Evolutionary conservation across 148 eudicot genomes (phyloP).

Genomic region (Chenopodium album): DNA sequence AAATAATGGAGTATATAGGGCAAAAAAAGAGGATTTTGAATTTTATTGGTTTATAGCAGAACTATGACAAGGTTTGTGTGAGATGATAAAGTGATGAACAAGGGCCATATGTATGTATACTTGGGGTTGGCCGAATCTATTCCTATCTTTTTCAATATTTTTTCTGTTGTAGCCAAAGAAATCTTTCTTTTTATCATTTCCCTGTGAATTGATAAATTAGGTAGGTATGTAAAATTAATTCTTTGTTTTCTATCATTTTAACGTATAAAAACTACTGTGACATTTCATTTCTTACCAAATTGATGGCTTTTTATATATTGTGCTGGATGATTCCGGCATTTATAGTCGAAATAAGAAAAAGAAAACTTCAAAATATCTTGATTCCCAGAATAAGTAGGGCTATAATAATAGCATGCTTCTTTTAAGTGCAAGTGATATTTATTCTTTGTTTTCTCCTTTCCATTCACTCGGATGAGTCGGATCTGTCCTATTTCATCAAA

Average conservation of each 20-base stretch:
- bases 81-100: too few species aligned
- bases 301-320: neutral
- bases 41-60: too few species aligned
- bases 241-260: neutral
- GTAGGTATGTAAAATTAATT: neutral
- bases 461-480: neutral
- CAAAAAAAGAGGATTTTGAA: too few species aligned
- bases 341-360: neutral
- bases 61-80: too few species aligned
- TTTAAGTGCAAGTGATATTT: neutral
- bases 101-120: too few species aligned
- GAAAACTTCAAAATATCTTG: too few species aligned
- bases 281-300: neutral
- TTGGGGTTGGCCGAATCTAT: too few species aligned
- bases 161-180: too few species aligned
- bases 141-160: too few species aligned
- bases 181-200: too few species aligned
- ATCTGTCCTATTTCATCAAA: neutral
- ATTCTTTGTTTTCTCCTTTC: slow-evolving; percentile 11
- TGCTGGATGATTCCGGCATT: neutral
- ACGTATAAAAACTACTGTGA: neutral
- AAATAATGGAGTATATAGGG: too few species aligned
- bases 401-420: neutral
- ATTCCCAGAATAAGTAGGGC: neutral
- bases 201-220: neutral